phyloP scores from a whole-genome alignment of 1,139 yeast species.

The Saccharomyces hybrid region DNA sequence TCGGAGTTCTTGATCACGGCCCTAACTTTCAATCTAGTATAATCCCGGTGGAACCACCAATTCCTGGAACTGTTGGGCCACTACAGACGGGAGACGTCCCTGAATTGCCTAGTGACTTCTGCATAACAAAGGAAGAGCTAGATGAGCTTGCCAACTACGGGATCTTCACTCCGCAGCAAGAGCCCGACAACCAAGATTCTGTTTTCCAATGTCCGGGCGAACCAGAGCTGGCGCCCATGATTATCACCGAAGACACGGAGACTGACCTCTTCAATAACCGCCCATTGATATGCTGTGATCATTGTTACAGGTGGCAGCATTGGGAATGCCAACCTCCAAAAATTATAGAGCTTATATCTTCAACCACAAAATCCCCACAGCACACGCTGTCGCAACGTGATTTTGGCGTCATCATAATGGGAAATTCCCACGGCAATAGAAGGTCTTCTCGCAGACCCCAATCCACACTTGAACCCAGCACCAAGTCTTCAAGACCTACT shows the following conservation, averaged over 20 bases:
- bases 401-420: slow-evolving; percentile 16
- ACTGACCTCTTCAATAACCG: slow-evolving; percentile 20
- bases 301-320: slow-evolving; percentile 31
- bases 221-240: slow-evolving; percentile 7
- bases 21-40: slow-evolving; percentile 5
- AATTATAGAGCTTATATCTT: slow-evolving; percentile 11
- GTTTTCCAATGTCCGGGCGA: slow-evolving; percentile 27
- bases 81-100: background rate
- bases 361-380: slow-evolving; percentile 7
- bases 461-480: slow-evolving; percentile 7
- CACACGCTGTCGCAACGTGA: slow-evolving; percentile 14
- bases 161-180: slow-evolving; percentile 13
- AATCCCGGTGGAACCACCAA: slow-evolving; percentile 1
- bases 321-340: slow-evolving; percentile 24
- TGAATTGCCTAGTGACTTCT: slow-evolving; percentile 26
- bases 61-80: background rate
- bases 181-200: slow-evolving; percentile 26
- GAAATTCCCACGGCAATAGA: slow-evolving; percentile 13
- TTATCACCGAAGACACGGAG: slow-evolving; percentile 15
- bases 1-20: slow-evolving; percentile 14
- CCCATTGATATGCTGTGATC: slow-evolving; percentile 27
- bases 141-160: slow-evolving; percentile 16
- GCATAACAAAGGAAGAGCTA: slow-evolving; percentile 24
- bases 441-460: slow-evolving; percentile 16
- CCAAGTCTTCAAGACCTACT: slow-evolving; percentile 19